A percentile compares a stretch with the other conserved stretches of the same genome.
These are phyloP conservation scores for Colletotrichum somersetense DNA, from an alignment of 2,329 filamentous ascomycete genomes.

Conservation along the genomic window DNA sequence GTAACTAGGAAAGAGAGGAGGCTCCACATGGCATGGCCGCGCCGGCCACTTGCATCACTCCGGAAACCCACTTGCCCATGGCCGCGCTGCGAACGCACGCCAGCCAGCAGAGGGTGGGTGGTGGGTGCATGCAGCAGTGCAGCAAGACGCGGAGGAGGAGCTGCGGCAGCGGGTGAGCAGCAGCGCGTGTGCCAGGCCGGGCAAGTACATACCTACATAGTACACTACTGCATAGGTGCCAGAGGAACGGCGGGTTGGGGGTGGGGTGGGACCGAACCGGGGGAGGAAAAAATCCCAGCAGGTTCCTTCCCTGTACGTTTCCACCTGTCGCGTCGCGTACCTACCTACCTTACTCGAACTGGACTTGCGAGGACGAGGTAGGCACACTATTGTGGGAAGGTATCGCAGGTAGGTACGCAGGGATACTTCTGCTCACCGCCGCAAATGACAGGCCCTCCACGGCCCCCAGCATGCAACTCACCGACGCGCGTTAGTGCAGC, in stretches of 20 bases:
- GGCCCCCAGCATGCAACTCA: conserved; percentile 19
- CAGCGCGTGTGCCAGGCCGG: conserved; percentile 3
- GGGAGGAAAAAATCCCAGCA: not conserved
- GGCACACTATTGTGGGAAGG: too few species aligned
- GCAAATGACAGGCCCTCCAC: conserved; percentile 25
- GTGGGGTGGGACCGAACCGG: not conserved
- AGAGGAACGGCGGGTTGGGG: conserved; percentile 22
- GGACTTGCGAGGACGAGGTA: not conserved
- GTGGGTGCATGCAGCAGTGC: not conserved
- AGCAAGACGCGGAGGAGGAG: conserved; percentile 10
- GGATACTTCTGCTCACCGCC: conserved; percentile 33
- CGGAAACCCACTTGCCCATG: not conserved
- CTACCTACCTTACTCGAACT: not conserved
- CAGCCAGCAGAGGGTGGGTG: conserved; percentile 8
- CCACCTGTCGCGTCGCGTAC: conserved; percentile 9
- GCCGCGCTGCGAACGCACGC: conserved; percentile 19
- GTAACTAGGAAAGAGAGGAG: not conserved
- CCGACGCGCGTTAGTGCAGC: conserved; percentile 25
- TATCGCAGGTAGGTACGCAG: conserved; percentile 11
- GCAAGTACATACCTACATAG: not conserved
- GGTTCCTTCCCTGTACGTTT: not conserved
- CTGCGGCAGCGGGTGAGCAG: conserved; percentile 1
- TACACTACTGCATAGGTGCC: too few species aligned
- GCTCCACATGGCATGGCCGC: not conserved
- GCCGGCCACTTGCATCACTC: not conserved